These are phyloP conservation scores for Drechslerella coelobrocha DNA, from an alignment of 2,329 filamentous ascomycete genomes.

Conservation along the genomic window DNA sequence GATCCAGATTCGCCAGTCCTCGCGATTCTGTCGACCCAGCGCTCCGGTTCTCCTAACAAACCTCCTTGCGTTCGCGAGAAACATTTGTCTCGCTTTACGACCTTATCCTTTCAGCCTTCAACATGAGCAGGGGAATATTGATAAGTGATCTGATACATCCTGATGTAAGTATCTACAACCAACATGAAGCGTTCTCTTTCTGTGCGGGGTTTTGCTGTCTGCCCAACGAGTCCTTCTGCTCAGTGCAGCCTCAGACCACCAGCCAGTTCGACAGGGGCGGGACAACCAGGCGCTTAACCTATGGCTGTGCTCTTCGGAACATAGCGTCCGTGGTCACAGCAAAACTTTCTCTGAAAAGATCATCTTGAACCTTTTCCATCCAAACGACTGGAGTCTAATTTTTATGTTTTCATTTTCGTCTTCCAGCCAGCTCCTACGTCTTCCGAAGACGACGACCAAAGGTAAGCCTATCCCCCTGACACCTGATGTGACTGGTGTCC, in stretches of 20 bases:
- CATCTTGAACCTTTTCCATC: too few relatives aligned
- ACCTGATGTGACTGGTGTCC: background rate
- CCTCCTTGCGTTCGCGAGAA: constrained; percentile 16
- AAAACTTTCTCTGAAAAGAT: background rate
- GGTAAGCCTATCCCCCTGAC: constrained; percentile 11
- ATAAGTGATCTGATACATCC: constrained; percentile 42
- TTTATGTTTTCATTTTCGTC: background rate
- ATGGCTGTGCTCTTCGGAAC: background rate
- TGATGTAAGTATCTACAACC: constrained; percentile 28
- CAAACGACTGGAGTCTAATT: too few relatives aligned
- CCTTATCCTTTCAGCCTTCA: constrained; percentile 11
- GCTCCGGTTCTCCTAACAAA: constrained; percentile 27
- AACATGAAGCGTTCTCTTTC: background rate
- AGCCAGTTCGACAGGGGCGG: constrained; percentile 1
- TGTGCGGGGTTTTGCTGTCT: constrained; percentile 1
- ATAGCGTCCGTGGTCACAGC: background rate
- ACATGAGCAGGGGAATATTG: constrained; percentile 42
- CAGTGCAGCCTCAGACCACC: constrained; percentile 1
- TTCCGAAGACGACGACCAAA: constrained; percentile 43
- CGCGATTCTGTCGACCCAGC: constrained; percentile 39
- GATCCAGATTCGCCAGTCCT: constrained; percentile 48
- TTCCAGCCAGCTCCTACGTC: constrained; percentile 42
- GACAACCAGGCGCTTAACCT: background rate
- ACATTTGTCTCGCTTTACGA: background rate
- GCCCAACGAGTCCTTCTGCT: background rate